Evolutionary conservation across 2,329 filamentous ascomycete species (phyloP).

Genomic region (Trichoderma simmonsii): DNA sequence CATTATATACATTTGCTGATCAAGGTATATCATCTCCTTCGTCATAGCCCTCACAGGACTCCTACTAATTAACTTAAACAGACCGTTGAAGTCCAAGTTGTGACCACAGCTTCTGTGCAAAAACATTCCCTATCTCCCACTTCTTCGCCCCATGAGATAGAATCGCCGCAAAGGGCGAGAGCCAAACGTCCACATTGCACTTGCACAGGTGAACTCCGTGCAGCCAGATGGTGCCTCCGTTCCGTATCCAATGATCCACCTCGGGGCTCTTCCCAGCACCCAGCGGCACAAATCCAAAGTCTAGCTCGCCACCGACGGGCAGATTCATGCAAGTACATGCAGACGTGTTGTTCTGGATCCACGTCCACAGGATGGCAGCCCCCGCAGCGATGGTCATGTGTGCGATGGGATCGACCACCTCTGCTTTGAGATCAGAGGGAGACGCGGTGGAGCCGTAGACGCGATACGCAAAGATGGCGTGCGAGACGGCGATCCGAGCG

Average conservation of each 20-base stretch:
- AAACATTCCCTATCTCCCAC: conserved; percentile 14
- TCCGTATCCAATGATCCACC: conserved; percentile 16
- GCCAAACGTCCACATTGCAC: conserved; percentile 16
- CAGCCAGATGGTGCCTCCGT: conserved; percentile 12
- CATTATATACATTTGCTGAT: neutral
- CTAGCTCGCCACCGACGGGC: neutral
- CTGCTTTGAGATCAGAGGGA: neutral
- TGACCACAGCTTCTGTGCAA: conserved; percentile 18
- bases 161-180: conserved; percentile 17
- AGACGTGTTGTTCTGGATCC: conserved; percentile 30
- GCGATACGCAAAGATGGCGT: conserved; percentile 34
- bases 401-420: conserved; percentile 33
- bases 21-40: neutral
- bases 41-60: neutral
- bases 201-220: conserved; percentile 14
- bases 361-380: conserved; percentile 37
- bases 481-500: conserved; percentile 33
- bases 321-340: conserved; percentile 21
- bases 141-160: conserved; percentile 3
- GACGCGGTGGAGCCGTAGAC: conserved; percentile 24
- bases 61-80: neutral
- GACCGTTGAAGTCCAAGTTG: conserved; percentile 4
- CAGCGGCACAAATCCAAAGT: conserved; percentile 14
- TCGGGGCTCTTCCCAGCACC: conserved; percentile 11
- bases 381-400: conserved; percentile 33